Percentiles rank a stretch among this genome's conserved stretches.
These are phyloP conservation scores for Claviceps sorghi DNA, from an alignment of 2,329 filamentous ascomycete genomes.

Conservation along the genomic window DNA sequence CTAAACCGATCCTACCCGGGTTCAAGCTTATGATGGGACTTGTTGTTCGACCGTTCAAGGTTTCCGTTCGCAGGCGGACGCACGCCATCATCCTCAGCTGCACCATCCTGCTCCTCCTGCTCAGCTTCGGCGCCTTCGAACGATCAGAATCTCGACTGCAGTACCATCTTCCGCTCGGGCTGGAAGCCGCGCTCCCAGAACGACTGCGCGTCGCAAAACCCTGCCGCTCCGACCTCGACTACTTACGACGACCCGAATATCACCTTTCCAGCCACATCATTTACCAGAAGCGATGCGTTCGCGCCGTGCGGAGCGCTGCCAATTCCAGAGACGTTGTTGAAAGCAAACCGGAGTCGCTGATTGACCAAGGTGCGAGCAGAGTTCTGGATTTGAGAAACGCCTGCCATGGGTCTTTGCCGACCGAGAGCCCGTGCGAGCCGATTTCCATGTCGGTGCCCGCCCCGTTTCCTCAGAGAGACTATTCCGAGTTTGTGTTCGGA, in stretches of 20 bases:
- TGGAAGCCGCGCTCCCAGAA: slow-evolving; percentile 10
- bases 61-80: slow-evolving; percentile 1
- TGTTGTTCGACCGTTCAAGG: slow-evolving; percentile 5
- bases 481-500: slow-evolving; percentile 41
- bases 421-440: slow-evolving; percentile 20
- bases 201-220: slow-evolving; percentile 6
- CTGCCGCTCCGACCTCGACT: slow-evolving; percentile 15
- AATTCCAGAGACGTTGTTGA: slow-evolving; percentile 23
- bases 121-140: slow-evolving; percentile 3
- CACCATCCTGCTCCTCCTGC: not conserved
- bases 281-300: slow-evolving; percentile 31
- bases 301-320: slow-evolving; percentile 18
- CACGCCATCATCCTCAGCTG: not conserved
- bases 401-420: slow-evolving; percentile 9
- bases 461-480: slow-evolving; percentile 26
- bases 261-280: slow-evolving; percentile 26
- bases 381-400: slow-evolving; percentile 15
- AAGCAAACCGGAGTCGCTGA: slow-evolving; percentile 22
- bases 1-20: not conserved
- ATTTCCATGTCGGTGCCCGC: slow-evolving; percentile 32
- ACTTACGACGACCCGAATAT: slow-evolving; percentile 16
- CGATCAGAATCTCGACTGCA: slow-evolving; percentile 6
- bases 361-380: slow-evolving; percentile 17
- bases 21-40: slow-evolving; percentile 3
- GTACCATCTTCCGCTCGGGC: slow-evolving; percentile 10